phyloP scores from a whole-genome alignment of 768 basidiomycete species.

The Agrocybe praecox region DNA sequence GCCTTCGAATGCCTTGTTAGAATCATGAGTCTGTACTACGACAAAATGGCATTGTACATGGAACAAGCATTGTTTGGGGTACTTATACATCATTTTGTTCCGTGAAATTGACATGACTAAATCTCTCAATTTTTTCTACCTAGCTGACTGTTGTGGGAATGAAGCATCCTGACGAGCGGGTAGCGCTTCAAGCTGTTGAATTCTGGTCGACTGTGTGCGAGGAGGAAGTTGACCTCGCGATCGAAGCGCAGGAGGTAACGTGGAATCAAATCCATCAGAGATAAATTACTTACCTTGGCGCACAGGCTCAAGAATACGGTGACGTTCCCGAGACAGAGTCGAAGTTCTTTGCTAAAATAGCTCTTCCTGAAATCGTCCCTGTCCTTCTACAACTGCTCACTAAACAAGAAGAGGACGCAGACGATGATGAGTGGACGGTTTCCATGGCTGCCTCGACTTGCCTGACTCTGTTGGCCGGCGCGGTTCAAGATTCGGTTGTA shows the following conservation, averaged over 20 bases:
- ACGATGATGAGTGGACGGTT: slow-evolving; percentile 98
- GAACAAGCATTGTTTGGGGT: slow-evolving; percentile 98
- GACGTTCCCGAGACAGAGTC: slow-evolving; percentile 86
- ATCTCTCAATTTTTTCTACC: slow-evolving; percentile 8
- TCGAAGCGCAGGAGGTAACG: slow-evolving; percentile 88
- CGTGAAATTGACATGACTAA: slow-evolving; percentile 12
- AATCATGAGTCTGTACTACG: slow-evolving; percentile 98
- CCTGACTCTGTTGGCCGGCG: slow-evolving; percentile 83
- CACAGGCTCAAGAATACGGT: slow-evolving; percentile 85
- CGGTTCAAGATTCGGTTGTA: slow-evolving; percentile 90
- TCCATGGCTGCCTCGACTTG: slow-evolving; percentile 97
- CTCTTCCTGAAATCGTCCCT: slow-evolving; percentile 92
- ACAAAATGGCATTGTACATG: slow-evolving; percentile 99
- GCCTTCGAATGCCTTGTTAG: slow-evolving; percentile 95
- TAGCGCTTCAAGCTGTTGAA: slow-evolving; percentile 95
- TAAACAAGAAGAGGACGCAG: slow-evolving; percentile 94
- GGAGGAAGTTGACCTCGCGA: slow-evolving; percentile 90
- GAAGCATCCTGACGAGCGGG: slow-evolving; percentile 89
- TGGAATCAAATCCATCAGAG: background rate
- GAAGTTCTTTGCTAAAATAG: slow-evolving; percentile 91
- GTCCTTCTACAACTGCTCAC: slow-evolving; percentile 88
- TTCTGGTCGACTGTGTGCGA: slow-evolving; percentile 99
- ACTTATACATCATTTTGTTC: slow-evolving; percentile 30
- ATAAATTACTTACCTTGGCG: slow-evolving; percentile 10
- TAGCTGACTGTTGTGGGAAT: slow-evolving; percentile 97